phyloP scores from a whole-genome alignment of 192 early-diverging fungal species.

The Dissophora globulifera region DNA sequence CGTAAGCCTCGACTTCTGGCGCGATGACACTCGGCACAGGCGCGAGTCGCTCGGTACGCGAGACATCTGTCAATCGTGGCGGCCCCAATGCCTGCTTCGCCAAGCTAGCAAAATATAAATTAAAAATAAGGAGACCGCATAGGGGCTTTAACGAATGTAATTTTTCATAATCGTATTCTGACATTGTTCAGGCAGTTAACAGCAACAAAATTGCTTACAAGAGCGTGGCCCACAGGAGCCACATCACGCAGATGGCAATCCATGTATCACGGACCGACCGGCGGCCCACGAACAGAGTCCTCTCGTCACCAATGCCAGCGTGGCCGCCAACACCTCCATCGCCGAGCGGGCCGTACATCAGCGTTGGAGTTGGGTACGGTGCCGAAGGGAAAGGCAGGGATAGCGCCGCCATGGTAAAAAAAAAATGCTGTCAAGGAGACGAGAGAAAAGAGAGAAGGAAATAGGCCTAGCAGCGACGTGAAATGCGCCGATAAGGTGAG shows the following conservation, averaged over 20 bases:
- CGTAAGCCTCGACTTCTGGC: background rate
- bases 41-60: background rate
- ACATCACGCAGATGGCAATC: constrained; percentile 41
- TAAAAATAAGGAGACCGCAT: background rate
- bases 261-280: constrained; percentile 42
- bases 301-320: too few species aligned
- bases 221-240: constrained; percentile 34
- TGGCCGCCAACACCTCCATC: too few species aligned
- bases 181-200: too few species aligned
- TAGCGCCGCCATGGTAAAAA: too few species aligned
- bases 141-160: too few species aligned
- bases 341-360: too few species aligned
- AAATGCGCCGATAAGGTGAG: too few species aligned
- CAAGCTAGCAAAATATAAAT: background rate
- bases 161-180: too few species aligned
- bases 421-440: too few species aligned
- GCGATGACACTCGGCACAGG: background rate
- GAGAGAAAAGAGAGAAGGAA: background rate
- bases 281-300: constrained; percentile 7
- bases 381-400: too few species aligned
- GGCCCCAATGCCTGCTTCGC: constrained; percentile 4
- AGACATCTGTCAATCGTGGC: background rate
- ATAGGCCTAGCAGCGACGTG: too few species aligned
- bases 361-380: too few species aligned
- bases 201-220: constrained; percentile 24